Evolutionary conservation across 805 yeast genomes (phyloP), one percentile per base, ranked within the genome.

Genomic region (Candida saitoana): DNA sequence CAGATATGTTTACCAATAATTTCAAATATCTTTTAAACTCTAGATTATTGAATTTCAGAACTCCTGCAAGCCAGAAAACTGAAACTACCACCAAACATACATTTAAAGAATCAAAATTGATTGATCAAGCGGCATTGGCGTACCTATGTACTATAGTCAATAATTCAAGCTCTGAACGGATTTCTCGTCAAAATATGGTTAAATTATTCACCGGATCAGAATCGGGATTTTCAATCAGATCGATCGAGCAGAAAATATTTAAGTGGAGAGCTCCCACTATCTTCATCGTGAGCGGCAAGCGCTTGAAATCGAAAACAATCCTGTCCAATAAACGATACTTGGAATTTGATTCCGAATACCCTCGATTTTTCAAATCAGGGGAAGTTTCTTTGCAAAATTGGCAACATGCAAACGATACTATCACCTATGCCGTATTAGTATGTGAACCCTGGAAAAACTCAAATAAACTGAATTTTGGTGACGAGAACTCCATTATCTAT

Each of bases 231-330:
- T 87, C 96, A 0, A 87, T 90, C 75, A 67, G 95, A 22, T 84
- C 96, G 0, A 74, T 91, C 44, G 96, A 90, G 61, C 76, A 83
- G 42, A 87, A 82, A 48, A 84, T 84, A 0, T 79, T 87, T 67
- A 87, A 89, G 52, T 91, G 97, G 96, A 80, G 78, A 50, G 93
- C 96, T 0, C 96, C 96, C 0, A 78, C 96, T 0, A 57, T 91
- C 1, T 49, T 90, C 6, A 45, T 90, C 0, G 67, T 91, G 0
- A 74, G 79, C 2, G 98, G 97, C 0, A 74, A 71, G 49, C 57
- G 78, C 36, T 57, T 82, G 18, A 57, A 61, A 34, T 40, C 54
- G 29, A 62, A 62, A 42, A 63, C 71, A 0, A 53, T 58, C 7
- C 38, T 55, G 3, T 54, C 65, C 16, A 75, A 69, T 41, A 73